Evolutionary conservation across 2,329 filamentous ascomycete species (phyloP).

Genomic region (Penicillium sp.): DNA sequence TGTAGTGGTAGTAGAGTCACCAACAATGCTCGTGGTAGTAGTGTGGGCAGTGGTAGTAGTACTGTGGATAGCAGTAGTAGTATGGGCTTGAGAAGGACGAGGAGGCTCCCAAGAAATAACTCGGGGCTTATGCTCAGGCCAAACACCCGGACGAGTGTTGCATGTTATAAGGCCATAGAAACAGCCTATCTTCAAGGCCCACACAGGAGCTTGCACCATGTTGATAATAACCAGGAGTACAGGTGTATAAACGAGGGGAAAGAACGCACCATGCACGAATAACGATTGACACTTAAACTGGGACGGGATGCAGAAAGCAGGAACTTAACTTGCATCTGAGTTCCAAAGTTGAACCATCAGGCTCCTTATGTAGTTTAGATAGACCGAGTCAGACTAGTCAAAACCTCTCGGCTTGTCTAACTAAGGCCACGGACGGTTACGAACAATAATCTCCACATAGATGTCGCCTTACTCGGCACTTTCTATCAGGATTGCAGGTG

Average conservation of each 20-base stretch:
- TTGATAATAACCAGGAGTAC: conserved; percentile 26
- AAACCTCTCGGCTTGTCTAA: conserved; percentile 24
- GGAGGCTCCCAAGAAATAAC: conserved; percentile 32
- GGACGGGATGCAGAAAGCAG: conserved; percentile 19
- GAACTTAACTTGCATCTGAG: conserved; percentile 15
- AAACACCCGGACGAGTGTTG: conserved; percentile 38
- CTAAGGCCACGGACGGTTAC: conserved; percentile 7
- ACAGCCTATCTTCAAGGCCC: conserved; percentile 34
- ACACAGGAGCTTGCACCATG: conserved; percentile 33
- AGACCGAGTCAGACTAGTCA: not conserved
- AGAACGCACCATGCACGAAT: conserved; percentile 22
- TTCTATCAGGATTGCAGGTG: conserved; percentile 11
- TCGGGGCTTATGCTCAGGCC: conserved; percentile 33
- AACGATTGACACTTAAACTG: conserved; percentile 20
- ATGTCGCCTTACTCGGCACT: not conserved
- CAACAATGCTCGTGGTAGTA: too few species aligned
- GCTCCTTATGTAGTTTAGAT: conserved; percentile 20
- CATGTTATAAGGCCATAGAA: conserved; percentile 44
- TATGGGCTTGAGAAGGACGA: conserved; percentile 5
- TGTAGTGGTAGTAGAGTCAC: too few species aligned
- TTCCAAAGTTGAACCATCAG: conserved; percentile 12
- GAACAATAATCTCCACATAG: conserved; percentile 14
- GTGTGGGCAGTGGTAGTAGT: conserved; percentile 10
- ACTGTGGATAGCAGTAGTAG: conserved; percentile 20
- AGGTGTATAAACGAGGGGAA: conserved; percentile 12